phyloP scores from a whole-genome alignment of 768 basidiomycete species.

The Podaxis mareebaensis region DNA sequence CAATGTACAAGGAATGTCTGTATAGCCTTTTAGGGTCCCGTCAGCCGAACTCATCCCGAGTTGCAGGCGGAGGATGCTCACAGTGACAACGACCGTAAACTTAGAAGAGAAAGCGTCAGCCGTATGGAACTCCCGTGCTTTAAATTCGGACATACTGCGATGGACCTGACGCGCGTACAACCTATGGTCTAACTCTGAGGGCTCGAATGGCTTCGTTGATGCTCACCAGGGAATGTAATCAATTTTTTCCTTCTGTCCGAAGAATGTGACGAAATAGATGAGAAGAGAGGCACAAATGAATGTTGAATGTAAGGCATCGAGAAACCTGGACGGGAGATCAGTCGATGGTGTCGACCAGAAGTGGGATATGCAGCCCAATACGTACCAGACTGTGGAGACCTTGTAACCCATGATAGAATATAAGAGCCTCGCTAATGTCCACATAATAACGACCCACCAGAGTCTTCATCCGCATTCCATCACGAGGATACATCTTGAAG shows the following conservation, averaged over 20 bases:
- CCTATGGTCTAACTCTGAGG: not conserved
- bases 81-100: slow-evolving; percentile 37
- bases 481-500: slow-evolving; percentile 37
- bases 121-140: not conserved
- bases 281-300: slow-evolving; percentile 42
- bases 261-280: slow-evolving; percentile 45
- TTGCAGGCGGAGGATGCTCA: slow-evolving; percentile 17
- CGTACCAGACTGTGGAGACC: slow-evolving; percentile 31
- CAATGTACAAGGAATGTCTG: slow-evolving; percentile 54
- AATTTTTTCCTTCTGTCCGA: slow-evolving; percentile 36
- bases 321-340: slow-evolving; percentile 19
- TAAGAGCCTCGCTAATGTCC: not conserved
- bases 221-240: slow-evolving; percentile 47
- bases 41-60: not conserved
- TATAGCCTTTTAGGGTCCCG: slow-evolving; percentile 31
- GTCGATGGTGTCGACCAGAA: not conserved
- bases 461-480: slow-evolving; percentile 29
- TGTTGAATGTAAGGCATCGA: slow-evolving; percentile 42
- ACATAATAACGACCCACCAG: slow-evolving; percentile 28
- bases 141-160: slow-evolving; percentile 32
- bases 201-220: not conserved
- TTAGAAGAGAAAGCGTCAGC: slow-evolving; percentile 19
- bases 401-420: slow-evolving; percentile 5
- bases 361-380: slow-evolving; percentile 1
- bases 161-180: slow-evolving; percentile 28